Evolutionary conservation across 2,329 filamentous ascomycete genomes (phyloP).

Genomic region (Malbranchea cinnamomea): DNA sequence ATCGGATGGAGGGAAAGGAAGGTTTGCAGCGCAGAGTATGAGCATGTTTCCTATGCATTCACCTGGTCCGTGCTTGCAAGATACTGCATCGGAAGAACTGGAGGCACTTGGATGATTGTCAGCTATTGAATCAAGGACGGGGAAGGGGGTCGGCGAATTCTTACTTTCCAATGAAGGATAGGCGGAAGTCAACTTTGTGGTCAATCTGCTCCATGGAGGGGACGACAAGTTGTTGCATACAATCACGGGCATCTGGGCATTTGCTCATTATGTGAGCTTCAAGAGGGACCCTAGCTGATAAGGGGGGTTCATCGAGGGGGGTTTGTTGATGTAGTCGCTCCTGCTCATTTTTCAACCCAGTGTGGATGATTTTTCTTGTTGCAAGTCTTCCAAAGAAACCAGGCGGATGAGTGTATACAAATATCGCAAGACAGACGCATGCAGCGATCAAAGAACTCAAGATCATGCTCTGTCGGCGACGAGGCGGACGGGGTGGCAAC

Average conservation of each 20-base stretch:
- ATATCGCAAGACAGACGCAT: conserved; percentile 9
- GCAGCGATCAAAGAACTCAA: conserved; percentile 7
- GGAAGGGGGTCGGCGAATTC: conserved; percentile 13
- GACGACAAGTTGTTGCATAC: conserved; percentile 63
- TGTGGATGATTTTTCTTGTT: neutral
- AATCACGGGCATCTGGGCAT: conserved; percentile 81
- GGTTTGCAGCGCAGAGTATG: conserved; percentile 71
- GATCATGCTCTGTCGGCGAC: conserved; percentile 3
- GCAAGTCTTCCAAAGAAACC: neutral
- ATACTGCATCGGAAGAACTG: conserved; percentile 64
- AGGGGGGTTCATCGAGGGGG: too few species aligned
- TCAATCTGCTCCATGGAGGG: conserved; percentile 71
- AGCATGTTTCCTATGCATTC: conserved; percentile 94
- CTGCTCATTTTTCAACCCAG: neutral
- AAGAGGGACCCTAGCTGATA: conserved; percentile 45
- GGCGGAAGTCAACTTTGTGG: conserved; percentile 76
- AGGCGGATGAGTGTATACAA: conserved; percentile 4
- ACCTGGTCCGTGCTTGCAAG: conserved; percentile 74
- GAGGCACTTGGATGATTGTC: conserved; percentile 35
- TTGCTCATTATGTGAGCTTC: conserved; percentile 97
- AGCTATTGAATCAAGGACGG: conserved; percentile 78
- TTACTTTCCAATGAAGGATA: conserved; percentile 78
- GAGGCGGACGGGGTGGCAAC: conserved; percentile 6
- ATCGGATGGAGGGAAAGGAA: conserved; percentile 29
- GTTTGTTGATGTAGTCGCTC: too few species aligned